phyloP scores from a whole-genome alignment of 2,329 filamentous ascomycete species.

The Pseudogymnoascus sp. region DNA sequence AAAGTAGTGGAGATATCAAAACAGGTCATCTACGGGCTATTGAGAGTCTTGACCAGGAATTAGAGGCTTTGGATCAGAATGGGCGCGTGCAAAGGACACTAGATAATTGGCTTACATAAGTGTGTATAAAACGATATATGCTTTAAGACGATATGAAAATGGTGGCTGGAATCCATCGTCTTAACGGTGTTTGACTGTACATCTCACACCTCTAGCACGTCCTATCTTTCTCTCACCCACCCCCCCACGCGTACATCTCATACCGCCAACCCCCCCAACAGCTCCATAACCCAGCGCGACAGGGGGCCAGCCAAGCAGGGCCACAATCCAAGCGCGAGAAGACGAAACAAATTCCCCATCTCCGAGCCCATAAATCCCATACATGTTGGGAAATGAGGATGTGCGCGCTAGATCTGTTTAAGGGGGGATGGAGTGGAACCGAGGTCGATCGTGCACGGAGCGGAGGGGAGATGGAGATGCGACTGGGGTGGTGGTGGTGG shows the following conservation, averaged over 20 bases:
- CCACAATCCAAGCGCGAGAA: background rate
- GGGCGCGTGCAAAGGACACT: too few relatives aligned
- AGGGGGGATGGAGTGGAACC: background rate
- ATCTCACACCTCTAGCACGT: background rate
- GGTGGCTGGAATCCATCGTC: too few relatives aligned
- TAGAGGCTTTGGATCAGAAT: too few relatives aligned
- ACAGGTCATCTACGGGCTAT: too few relatives aligned
- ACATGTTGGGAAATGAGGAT: background rate
- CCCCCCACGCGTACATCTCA: background rate
- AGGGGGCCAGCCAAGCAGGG: background rate
- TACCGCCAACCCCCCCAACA: background rate
- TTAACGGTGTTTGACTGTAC: too few relatives aligned
- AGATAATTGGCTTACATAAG: too few relatives aligned
- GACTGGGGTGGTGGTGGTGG: too few relatives aligned
- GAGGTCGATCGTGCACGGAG: background rate
- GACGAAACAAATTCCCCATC: background rate
- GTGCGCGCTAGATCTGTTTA: background rate
- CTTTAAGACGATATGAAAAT: too few relatives aligned
- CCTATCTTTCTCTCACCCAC: background rate
- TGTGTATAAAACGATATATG: too few relatives aligned
- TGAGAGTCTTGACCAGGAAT: too few relatives aligned
- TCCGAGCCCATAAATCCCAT: background rate
- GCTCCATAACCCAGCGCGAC: background rate
- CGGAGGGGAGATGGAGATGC: background rate
- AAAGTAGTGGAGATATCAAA: too few relatives aligned